Conservation (phyloP, 2,329 filamentous ascomycete species). For the Verticillium nonalfalfae region DNA sequence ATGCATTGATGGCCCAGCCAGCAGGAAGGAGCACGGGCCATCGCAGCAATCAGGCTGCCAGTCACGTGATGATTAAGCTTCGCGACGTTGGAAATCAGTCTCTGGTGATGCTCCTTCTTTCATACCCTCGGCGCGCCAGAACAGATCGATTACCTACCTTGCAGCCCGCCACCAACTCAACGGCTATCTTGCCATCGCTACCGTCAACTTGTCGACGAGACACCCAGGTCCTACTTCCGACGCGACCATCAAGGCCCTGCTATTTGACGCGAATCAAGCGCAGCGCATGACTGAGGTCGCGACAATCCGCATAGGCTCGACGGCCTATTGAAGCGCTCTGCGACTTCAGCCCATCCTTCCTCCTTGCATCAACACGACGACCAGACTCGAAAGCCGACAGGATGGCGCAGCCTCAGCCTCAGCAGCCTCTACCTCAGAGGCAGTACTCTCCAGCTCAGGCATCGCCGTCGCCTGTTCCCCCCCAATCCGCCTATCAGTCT, state of each 20-base stretch:
- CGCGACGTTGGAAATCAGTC: slow-evolving; percentile 21
- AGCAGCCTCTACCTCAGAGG: slow-evolving; percentile 39
- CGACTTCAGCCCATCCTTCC: slow-evolving; percentile 5
- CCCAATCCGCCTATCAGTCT: slow-evolving; percentile 33
- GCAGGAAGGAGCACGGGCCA: background rate
- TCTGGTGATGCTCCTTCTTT: slow-evolving; percentile 6
- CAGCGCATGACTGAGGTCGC: slow-evolving; percentile 39
- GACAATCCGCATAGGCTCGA: slow-evolving; percentile 40
- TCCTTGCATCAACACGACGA: slow-evolving; percentile 3
- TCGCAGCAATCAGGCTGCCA: background rate
- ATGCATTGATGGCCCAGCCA: background rate
- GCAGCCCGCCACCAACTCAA: background rate
- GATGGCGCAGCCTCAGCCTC: slow-evolving; percentile 58
- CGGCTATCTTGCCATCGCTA: background rate
- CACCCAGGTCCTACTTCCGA: background rate
- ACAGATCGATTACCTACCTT: background rate
- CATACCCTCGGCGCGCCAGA: background rate
- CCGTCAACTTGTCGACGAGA: background rate
- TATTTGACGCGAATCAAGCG: background rate
- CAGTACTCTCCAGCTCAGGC: slow-evolving; percentile 58
- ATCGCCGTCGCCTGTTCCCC: slow-evolving; percentile 43
- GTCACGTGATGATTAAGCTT: slow-evolving; percentile 38
- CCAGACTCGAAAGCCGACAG: slow-evolving; percentile 5
- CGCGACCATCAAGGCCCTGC: slow-evolving; percentile 4
- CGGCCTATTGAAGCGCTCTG: slow-evolving; percentile 32